phyloP scores from a whole-genome alignment of 1,139 yeast species.

The Taiozyma sp. region DNA sequence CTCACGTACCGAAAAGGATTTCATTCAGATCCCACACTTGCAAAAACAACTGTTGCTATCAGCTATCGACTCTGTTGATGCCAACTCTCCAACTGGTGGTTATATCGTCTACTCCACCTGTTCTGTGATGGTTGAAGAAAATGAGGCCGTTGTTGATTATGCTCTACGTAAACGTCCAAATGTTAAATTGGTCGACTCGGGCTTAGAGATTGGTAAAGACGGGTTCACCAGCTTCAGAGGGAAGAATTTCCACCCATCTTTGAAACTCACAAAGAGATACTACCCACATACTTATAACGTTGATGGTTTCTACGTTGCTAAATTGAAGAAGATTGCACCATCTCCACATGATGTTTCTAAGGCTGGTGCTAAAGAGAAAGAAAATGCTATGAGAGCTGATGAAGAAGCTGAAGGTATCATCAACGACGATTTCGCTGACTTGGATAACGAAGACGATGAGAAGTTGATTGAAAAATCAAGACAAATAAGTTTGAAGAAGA shows the following conservation, averaged over 20 bases:
- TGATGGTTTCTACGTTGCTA: slow-evolving; percentile 97
- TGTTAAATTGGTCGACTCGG: slow-evolving; percentile 90
- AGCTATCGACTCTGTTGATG: slow-evolving; percentile 97
- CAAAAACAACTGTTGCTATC: slow-evolving; percentile 91
- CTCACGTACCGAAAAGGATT: slow-evolving; percentile 92
- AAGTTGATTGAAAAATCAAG: slow-evolving; percentile 70
- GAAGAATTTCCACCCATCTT: slow-evolving; percentile 74
- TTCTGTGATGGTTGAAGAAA: slow-evolving; percentile 97
- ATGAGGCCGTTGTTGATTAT: slow-evolving; percentile 98
- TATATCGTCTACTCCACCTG: slow-evolving; percentile 95
- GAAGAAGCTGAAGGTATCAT: slow-evolving; percentile 71
- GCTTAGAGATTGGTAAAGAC: slow-evolving; percentile 91
- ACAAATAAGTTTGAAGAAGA: slow-evolving; percentile 68
- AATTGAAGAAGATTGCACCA: slow-evolving; percentile 86
- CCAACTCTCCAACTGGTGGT: slow-evolving; percentile 89
- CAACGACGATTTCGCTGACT: slow-evolving; percentile 79
- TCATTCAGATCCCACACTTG: slow-evolving; percentile 92
- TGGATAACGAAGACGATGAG: slow-evolving; percentile 71
- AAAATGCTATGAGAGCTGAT: slow-evolving; percentile 72
- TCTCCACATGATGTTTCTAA: slow-evolving; percentile 80
- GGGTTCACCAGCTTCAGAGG: slow-evolving; percentile 95
- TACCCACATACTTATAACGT: slow-evolving; percentile 98
- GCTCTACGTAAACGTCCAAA: slow-evolving; percentile 96
- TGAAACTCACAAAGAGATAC: slow-evolving; percentile 85
- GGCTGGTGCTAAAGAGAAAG: slow-evolving; percentile 90